Conservation (phyloP, 2,329 filamentous ascomycete genomes). For the Fusarium protoensiforme region DNA sequence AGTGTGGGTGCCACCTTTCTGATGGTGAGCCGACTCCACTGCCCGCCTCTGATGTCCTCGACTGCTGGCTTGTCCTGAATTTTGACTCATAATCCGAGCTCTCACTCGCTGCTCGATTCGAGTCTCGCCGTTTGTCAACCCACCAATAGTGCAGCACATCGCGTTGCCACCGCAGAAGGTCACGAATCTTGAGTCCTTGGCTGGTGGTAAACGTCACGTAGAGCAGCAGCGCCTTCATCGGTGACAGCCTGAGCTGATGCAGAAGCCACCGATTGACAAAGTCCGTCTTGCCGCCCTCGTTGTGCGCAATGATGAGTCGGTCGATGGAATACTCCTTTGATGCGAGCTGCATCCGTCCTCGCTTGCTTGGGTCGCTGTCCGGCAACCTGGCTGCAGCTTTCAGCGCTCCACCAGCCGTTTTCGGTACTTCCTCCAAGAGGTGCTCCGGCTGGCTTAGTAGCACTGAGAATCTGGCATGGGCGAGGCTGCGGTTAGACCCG, state of each 20-base stretch:
- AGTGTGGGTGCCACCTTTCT: constrained; percentile 20
- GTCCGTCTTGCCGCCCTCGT: constrained; percentile 53
- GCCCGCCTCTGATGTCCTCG: constrained; percentile 33
- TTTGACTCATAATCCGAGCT: constrained; percentile 41
- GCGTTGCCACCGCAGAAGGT: constrained; percentile 50
- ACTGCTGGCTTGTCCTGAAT: constrained; percentile 40
- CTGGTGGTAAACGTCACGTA: constrained; percentile 48
- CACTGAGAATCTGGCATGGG: constrained; percentile 55
- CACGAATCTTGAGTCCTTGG: constrained; percentile 46
- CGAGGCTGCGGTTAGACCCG: constrained; percentile 42
- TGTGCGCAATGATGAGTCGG: constrained; percentile 51
- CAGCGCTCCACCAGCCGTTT: constrained; percentile 56
- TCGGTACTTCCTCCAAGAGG: constrained; percentile 51
- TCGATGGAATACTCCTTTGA: constrained; percentile 62
- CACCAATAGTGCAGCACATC: constrained; percentile 54
- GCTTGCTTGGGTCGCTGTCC: constrained; percentile 47
- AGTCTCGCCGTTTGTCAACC: constrained; percentile 40
- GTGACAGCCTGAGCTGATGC: constrained; percentile 59
- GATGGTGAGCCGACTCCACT: constrained; percentile 9
- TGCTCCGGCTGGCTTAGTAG: constrained; percentile 63
- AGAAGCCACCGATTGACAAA: constrained; percentile 65
- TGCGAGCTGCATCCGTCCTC: constrained; percentile 51
- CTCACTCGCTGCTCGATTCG: constrained; percentile 38
- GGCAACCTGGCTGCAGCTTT: constrained; percentile 52
- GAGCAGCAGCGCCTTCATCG: constrained; percentile 58